Base-by-base conservation (phyloP, 139 green algal species). In the Ettlia oleoabundans region DNA sequence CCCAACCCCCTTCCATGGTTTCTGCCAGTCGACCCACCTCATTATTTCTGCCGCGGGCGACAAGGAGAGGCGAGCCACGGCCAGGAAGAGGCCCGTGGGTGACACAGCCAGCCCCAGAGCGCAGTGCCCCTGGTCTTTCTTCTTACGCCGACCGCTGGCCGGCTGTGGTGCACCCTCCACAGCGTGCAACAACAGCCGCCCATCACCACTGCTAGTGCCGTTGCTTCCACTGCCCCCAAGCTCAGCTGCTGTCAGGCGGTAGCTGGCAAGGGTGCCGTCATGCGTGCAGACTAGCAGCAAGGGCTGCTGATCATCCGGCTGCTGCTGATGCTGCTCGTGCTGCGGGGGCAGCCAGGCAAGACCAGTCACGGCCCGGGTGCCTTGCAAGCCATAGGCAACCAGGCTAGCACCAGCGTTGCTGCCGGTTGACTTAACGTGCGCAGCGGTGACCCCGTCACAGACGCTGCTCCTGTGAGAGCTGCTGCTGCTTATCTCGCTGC, bases 11-110 rank as follows among this genome's bases (percentile, higher is more conserved):
- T n/a, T n/a, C n/a, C n/a, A n/a, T n/a, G n/a, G n/a, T n/a, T n/a
- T n/a, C n/a, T n/a, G n/a, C n/a, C n/a, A n/a, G n/a, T n/a, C n/a
- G n/a, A 85, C 82, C 55, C 75, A 85, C 84, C 80, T 85, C n/a
- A 73, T 53, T 7, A 86, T 70, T 47, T 88, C 84, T 5, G 64
- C 55, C 2, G 26, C 55, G 3, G 84, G 55, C 2, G 62, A 22
- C 26, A 85, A 28, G 7, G 69, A 51, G 30, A 65, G 33, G 41
- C 67, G 68, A 33, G 53, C 51, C 53, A 85, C 72, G 2, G 84
- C 78, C 13, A 75, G 35, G 58, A 88, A 88, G 26, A 82, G n/a
- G 40, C 84, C 84, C 4, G 61, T 35, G n/a, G 78, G 84, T 7
- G 84, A 85, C 32, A 55, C 26, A 6, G 84, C 78, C 76, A 85